Base-by-base conservation (phyloP, 2,329 filamentous ascomycete species). In the Epichloe aotearoae region DNA sequence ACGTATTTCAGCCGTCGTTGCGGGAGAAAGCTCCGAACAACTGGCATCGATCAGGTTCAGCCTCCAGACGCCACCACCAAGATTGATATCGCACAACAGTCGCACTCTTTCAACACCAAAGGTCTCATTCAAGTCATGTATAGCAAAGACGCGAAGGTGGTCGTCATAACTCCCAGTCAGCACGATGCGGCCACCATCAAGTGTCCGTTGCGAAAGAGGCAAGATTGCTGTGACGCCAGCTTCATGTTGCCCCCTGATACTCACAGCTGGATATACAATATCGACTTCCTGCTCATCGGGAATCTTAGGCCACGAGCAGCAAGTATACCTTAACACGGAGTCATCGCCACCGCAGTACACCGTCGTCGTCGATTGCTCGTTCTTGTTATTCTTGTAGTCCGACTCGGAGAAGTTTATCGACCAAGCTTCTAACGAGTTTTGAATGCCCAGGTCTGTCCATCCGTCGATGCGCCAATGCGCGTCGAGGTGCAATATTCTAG, bases 91-190 rank as follows among this genome's bases (percentile, higher is more conserved):
- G 0, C 79, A 75, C 5, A 89, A 73, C 3, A 83, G 67, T 34
- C 71, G 72, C 1, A 70, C 65, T 44, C 68, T 70, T 47, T 68
- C 66, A 49, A 63, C 57, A 20, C 70, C 63, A 56, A 73, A 72
- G 0, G 67, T 66, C 30, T 60, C 56, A 40, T 69, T 58, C 2
- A 68, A 64, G 11, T 72, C 67, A 26, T 69, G 63, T 11, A 80
- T 68, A 1, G 74, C 64, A 46, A 86, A 75, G 2, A 95, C 72
- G 12, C 91, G 79, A 17, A 97, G 71, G 54, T 76, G 73, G 59
- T 97, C 90, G 59, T 97, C 93, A 61, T 97, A 98, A 62, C 88
- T 94, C 4, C 93, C 93, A 0, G 90, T 96, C 3, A 95, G 61
- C 2, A 95, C 66, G 4, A 93, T 61, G 4, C 74, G 71, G 1